phyloP scores from a whole-genome alignment of 2,329 filamentous ascomycete genomes.

The Blastomyces silverae region DNA sequence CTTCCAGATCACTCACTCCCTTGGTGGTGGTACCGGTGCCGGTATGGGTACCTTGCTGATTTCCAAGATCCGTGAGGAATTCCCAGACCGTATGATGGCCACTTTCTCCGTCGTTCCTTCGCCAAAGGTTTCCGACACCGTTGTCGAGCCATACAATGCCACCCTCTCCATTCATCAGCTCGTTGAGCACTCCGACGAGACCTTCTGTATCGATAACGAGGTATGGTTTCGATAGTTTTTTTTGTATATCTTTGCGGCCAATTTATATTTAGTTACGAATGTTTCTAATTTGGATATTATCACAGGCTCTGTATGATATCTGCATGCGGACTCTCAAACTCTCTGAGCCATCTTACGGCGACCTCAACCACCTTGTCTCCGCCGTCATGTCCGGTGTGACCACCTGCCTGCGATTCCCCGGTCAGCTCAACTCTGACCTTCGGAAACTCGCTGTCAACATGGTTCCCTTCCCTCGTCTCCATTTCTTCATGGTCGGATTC shows the following conservation, averaged over 20 bases:
- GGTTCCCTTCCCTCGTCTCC: slow-evolving; percentile 99
- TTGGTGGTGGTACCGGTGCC: slow-evolving; percentile 99
- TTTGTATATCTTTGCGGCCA: neutral
- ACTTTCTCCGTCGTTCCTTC: slow-evolving; percentile 99
- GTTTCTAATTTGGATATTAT: neutral
- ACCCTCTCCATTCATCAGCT: slow-evolving; percentile 98
- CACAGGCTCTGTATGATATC: slow-evolving; percentile 89
- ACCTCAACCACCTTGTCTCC: slow-evolving; percentile 98
- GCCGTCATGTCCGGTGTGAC: slow-evolving; percentile 99
- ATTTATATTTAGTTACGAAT: neutral
- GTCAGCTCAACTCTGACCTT: slow-evolving; percentile 99
- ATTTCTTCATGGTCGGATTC: slow-evolving; percentile 99
- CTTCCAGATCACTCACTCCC: slow-evolving; percentile 99
- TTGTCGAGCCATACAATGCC: slow-evolving; percentile 99
- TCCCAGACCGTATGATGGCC: slow-evolving; percentile 99
- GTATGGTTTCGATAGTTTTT: slow-evolving; percentile 28
- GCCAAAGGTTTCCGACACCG: slow-evolving; percentile 98
- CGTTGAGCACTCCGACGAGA: slow-evolving; percentile 99
- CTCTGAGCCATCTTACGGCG: slow-evolving; percentile 94
- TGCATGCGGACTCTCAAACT: slow-evolving; percentile 99
- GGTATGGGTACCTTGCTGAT: slow-evolving; percentile 99
- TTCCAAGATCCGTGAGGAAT: slow-evolving; percentile 99
- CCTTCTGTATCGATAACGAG: slow-evolving; percentile 99
- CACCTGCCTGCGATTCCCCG: slow-evolving; percentile 97
- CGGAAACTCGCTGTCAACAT: slow-evolving; percentile 99